Evolutionary conservation across 129 eudicot genomes (phyloP).

Genomic region (Deinandra increscens): DNA sequence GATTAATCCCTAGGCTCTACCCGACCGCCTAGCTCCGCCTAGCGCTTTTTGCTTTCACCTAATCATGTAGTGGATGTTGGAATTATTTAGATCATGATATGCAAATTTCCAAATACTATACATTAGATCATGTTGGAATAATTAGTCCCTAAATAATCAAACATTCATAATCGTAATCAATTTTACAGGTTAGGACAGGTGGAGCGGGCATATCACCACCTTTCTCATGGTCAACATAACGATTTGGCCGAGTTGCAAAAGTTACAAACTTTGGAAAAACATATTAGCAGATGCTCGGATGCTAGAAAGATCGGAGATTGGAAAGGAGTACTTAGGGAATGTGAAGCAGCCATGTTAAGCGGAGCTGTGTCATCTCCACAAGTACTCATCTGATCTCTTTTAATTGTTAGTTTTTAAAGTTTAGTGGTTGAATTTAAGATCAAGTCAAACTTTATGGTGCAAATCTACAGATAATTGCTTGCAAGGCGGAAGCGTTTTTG

Average conservation of each 20-base stretch:
- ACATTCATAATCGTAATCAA: not conserved
- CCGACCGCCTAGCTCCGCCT: too few species aligned
- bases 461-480: constrained; percentile 42
- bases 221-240: constrained; percentile 39
- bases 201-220: constrained; percentile 43
- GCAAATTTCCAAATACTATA: not conserved
- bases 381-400: constrained; percentile 23
- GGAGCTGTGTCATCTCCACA: constrained; percentile 59
- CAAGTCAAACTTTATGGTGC: not conserved
- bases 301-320: constrained; percentile 58
- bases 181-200: constrained; percentile 49
- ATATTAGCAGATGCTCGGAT: constrained; percentile 49
- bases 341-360: constrained; percentile 55
- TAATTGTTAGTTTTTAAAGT: not conserved
- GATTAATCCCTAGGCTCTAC: too few species aligned
- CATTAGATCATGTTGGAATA: not conserved
- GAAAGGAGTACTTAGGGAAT: constrained; percentile 57
- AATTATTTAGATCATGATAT: constrained; percentile 19
- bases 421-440: not conserved
- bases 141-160: not conserved
- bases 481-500: constrained; percentile 59
- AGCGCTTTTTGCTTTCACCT: constrained; percentile 15
- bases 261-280: constrained; percentile 42
- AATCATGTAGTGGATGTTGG: constrained; percentile 8
- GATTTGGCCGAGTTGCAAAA: constrained; percentile 45